phyloP scores from a whole-genome alignment of 305 asterid species.

The Solanum hybrid region DNA sequence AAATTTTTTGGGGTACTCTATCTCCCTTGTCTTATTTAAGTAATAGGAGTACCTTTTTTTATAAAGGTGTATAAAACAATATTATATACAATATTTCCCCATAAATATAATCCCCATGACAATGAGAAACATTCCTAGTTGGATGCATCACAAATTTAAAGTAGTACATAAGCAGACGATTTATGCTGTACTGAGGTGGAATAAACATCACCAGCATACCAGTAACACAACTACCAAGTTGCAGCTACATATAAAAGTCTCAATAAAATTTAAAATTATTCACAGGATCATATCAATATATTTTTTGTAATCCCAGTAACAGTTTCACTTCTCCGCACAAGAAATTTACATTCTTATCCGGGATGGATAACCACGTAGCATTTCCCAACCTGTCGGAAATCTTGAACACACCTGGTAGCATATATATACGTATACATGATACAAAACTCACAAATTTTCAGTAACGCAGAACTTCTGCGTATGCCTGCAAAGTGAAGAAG shows the following conservation, averaged over 20 bases:
- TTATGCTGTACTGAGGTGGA: neutral
- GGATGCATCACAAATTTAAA: neutral
- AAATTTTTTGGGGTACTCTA: neutral
- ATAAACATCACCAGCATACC: neutral
- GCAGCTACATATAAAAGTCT: neutral
- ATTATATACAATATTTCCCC: neutral
- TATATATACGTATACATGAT: neutral
- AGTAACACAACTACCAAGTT: neutral
- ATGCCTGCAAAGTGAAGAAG: neutral
- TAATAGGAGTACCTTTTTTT: neutral
- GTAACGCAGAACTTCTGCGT: neutral
- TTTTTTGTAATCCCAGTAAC: neutral
- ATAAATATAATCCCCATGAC: neutral
- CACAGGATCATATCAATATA: neutral
- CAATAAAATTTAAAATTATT: neutral
- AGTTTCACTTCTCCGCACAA: neutral
- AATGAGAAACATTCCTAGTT: neutral
- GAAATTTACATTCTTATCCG: neutral
- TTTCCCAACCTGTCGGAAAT: neutral
- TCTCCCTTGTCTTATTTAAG: neutral
- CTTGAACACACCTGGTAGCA: constrained; percentile 25
- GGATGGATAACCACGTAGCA: neutral
- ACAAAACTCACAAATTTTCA: neutral
- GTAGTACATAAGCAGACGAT: neutral
- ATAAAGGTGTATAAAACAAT: neutral